Evolutionary conservation across 1,139 yeast genomes (phyloP).

Genomic region (Blastobotrys capitulatus): DNA sequence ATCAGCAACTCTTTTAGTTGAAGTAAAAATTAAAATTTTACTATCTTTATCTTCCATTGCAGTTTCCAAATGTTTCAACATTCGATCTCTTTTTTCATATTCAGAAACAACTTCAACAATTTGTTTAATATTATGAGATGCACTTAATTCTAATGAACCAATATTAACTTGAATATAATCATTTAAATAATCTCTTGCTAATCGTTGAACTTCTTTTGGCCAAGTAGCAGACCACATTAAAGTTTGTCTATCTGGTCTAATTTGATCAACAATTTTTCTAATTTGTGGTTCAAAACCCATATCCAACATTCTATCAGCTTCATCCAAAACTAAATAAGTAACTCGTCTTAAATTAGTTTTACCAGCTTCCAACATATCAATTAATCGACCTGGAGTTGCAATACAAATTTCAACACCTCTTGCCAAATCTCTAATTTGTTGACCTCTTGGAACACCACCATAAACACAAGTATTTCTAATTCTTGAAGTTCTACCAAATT

Average conservation of each 20-base stretch:
- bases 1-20: conserved; percentile 97
- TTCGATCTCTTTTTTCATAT: conserved; percentile 90
- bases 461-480: conserved; percentile 55
- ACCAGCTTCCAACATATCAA: conserved; percentile 60
- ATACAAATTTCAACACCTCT: conserved; percentile 69
- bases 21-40: conserved; percentile 82
- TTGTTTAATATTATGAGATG: conserved; percentile 95
- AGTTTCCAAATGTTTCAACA: conserved; percentile 74
- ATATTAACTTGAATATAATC: conserved; percentile 95
- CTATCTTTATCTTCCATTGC: conserved; percentile 75
- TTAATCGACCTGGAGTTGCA: conserved; percentile 90
- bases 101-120: conserved; percentile 86
- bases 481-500: conserved; percentile 60
- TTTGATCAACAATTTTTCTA: conserved; percentile 90
- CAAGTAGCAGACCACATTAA: conserved; percentile 99
- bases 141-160: conserved; percentile 93
- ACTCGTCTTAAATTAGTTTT: conserved; percentile 50
- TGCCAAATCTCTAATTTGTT: conserved; percentile 43
- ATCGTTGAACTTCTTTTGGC: conserved; percentile 95
- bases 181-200: conserved; percentile 83
- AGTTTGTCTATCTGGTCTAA: conserved; percentile 96
- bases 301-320: conserved; percentile 85
- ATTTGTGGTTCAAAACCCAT: conserved; percentile 98
- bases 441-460: conserved; percentile 60
- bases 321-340: conserved; percentile 78